Percentiles rank a stretch among this genome's conserved stretches.
Evolutionary conservation across 208 protist genomes (phyloP).

Genomic region (Blastocrithidia nonstop): DNA sequence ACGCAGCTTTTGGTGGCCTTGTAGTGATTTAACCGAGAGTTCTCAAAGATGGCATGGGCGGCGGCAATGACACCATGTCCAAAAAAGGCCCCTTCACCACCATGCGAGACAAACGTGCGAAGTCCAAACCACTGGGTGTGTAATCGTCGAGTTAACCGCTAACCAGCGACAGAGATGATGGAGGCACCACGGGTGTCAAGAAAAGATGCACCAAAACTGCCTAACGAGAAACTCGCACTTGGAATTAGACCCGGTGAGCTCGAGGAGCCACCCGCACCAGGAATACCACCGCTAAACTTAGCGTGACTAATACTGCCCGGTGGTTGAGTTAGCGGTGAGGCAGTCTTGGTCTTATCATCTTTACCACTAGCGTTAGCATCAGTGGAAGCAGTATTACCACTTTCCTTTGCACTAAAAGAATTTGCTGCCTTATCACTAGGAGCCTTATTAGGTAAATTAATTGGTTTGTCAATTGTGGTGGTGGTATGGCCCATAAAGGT

Average conservation of each 20-base stretch:
- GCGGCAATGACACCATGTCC: slow-evolving; percentile 64
- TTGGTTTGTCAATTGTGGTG: too few relatives aligned
- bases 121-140: slow-evolving; percentile 61
- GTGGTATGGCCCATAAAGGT: too few relatives aligned
- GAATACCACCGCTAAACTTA: too few relatives aligned
- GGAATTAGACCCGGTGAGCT: slow-evolving; percentile 20
- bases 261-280: too few relatives aligned
- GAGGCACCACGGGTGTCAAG: slow-evolving; percentile 13
- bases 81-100: slow-evolving; percentile 39
- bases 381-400: too few relatives aligned
- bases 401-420: too few relatives aligned
- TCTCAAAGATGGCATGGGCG: slow-evolving; percentile 54
- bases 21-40: slow-evolving; percentile 14
- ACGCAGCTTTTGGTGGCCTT: slow-evolving; percentile 25
- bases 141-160: slow-evolving; percentile 21
- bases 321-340: too few relatives aligned
- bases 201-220: slow-evolving; percentile 24
- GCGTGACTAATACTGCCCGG: too few relatives aligned
- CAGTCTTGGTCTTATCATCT: too few relatives aligned
- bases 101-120: slow-evolving; percentile 63
- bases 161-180: slow-evolving; percentile 7
- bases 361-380: too few relatives aligned
- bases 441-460: too few relatives aligned
- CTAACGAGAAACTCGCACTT: slow-evolving; percentile 29
- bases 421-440: too few relatives aligned